phyloP scores from a whole-genome alignment of 139 green algal genomes.

The Auxenochlorella pyrenoidosa region DNA sequence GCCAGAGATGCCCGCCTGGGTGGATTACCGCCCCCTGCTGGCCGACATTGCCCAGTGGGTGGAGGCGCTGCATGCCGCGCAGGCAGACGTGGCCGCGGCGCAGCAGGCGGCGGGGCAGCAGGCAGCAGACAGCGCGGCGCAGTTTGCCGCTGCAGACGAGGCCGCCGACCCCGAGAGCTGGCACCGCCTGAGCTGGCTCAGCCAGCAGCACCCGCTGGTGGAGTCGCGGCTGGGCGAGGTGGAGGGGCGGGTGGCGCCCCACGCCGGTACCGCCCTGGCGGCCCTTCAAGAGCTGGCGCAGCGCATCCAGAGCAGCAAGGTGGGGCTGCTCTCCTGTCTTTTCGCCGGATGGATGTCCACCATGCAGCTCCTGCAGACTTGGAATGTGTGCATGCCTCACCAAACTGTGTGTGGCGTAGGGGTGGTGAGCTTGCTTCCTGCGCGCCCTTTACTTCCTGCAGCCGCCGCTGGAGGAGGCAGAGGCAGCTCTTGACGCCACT shows the following conservation, averaged over 20 bases:
- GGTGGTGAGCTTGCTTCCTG: too few species aligned
- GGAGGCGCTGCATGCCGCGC: background rate
- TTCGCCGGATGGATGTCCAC: too few species aligned
- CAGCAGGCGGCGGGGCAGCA: background rate
- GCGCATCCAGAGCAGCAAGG: constrained; percentile 6
- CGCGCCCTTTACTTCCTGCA: background rate
- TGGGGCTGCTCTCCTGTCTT: background rate
- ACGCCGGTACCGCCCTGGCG: background rate
- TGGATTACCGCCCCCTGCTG: background rate
- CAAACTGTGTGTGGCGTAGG: too few species aligned
- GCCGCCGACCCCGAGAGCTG: background rate
- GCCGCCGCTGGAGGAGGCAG: background rate
- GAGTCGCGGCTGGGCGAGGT: constrained; percentile 1
- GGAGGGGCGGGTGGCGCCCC: background rate
- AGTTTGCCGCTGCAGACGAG: background rate
- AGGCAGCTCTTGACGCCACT: background rate
- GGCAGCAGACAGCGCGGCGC: background rate
- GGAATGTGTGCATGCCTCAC: too few species aligned
- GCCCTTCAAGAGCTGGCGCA: constrained; percentile 11
- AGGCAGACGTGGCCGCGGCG: background rate
- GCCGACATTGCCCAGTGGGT: background rate
- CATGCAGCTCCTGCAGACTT: too few species aligned
- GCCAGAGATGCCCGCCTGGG: background rate
- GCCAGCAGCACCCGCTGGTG: constrained; percentile 20
- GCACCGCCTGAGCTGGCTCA: constrained; percentile 20